These are phyloP conservation scores for Sarcodon aspratus DNA, from an alignment of 768 basidiomycete species.

Conservation along the genomic window DNA sequence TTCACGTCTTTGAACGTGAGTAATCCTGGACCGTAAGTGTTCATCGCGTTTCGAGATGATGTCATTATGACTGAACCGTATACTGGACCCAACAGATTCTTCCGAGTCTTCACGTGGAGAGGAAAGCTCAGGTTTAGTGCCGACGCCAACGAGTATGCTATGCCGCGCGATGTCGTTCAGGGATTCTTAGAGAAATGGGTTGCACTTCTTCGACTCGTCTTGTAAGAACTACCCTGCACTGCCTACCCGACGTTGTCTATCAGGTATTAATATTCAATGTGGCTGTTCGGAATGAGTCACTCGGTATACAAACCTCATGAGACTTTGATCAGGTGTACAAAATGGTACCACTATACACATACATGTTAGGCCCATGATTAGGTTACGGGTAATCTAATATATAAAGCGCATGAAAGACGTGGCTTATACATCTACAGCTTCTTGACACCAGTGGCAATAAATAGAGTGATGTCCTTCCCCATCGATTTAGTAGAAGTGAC, in stretches of 20 bases:
- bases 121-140: conserved; percentile 12
- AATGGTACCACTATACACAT: too few species aligned
- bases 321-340: too few species aligned
- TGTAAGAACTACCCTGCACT: not conserved
- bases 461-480: conserved; percentile 30
- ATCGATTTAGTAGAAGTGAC: conserved; percentile 18
- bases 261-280: too few species aligned
- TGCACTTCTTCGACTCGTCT: not conserved
- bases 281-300: too few species aligned
- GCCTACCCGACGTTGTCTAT: too few species aligned
- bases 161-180: conserved; percentile 4
- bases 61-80: not conserved
- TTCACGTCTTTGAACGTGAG: conserved; percentile 14
- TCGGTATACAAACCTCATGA: too few species aligned
- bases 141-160: conserved; percentile 13
- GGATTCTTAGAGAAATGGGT: conserved; percentile 5
- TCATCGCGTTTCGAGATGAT: not conserved
- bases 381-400: not conserved
- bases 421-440: conserved; percentile 16
- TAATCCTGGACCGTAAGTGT: conserved; percentile 18
- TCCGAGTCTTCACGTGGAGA: conserved; percentile 15
- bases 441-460: conserved; percentile 39
- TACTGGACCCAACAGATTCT: conserved; percentile 9
- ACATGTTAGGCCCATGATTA: too few species aligned
- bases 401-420: not conserved